Conservation (phyloP, 306 rosid species). For the Trifolium pratense region DNA sequence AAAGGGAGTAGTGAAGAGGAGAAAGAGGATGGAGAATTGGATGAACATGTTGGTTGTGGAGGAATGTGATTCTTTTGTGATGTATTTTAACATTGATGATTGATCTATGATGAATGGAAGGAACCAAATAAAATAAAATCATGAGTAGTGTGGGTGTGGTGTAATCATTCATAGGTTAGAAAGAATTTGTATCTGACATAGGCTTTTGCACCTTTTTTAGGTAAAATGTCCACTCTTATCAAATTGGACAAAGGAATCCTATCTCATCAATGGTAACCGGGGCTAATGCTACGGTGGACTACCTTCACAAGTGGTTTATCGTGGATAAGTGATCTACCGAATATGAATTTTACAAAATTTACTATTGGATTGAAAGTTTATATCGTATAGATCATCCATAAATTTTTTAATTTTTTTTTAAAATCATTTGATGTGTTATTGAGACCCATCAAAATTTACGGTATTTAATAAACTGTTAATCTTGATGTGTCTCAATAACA, state of each 20-base stretch:
- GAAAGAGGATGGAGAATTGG: slow-evolving; percentile 30
- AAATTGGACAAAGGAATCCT: neutral
- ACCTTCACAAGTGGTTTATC: no score
- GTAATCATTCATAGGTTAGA: neutral
- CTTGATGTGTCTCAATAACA: no score
- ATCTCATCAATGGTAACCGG: neutral
- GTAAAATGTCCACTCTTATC: neutral
- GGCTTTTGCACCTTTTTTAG: neutral
- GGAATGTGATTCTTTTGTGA: neutral
- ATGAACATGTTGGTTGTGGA: slow-evolving; percentile 39
- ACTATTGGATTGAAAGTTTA: no score
- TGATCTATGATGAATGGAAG: neutral
- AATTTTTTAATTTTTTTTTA: no score
- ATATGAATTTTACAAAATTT: no score
- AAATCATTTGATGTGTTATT: no score
- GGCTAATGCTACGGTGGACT: no score
- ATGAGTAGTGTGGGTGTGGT: neutral
- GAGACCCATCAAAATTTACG: no score
- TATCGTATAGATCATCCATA: no score
- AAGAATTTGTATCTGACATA: neutral
- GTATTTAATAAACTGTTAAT: no score
- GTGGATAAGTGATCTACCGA: no score
- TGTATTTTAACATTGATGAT: neutral
- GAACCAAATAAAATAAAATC: neutral
- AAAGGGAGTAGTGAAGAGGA: slow-evolving; percentile 2